Percentiles rank a stretch among this genome's conserved stretches.
phyloP scores from a whole-genome alignment of 139 green algal species.

The Desmodesmus armatus region DNA sequence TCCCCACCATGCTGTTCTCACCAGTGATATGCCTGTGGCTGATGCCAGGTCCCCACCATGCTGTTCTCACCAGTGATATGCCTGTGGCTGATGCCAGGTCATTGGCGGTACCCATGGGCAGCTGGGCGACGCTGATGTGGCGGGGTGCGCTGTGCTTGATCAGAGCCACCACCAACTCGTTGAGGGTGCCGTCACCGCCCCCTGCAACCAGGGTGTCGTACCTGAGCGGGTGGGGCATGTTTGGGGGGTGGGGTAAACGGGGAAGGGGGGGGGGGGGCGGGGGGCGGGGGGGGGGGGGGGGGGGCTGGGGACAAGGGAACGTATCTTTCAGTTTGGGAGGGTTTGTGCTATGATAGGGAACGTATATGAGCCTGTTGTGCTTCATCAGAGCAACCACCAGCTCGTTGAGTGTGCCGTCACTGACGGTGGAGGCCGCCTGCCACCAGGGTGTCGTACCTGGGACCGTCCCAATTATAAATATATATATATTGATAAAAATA shows the following conservation, averaged over 20 bases:
- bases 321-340: too few relatives aligned
- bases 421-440: constrained; percentile 58
- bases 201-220: too few relatives aligned
- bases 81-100: constrained; percentile 60
- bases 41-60: constrained; percentile 53
- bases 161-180: constrained; percentile 59
- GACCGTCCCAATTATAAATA: too few relatives aligned
- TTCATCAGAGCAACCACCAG: constrained; percentile 59
- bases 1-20: constrained; percentile 19
- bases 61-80: constrained; percentile 47
- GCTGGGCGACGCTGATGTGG: constrained; percentile 48
- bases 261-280: too few relatives aligned
- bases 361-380: constrained; percentile 6
- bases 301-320: too few relatives aligned
- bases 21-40: constrained; percentile 55
- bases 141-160: constrained; percentile 19
- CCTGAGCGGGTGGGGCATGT: too few relatives aligned
- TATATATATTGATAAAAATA: too few relatives aligned
- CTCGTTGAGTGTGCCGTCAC: constrained; percentile 64
- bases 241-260: too few relatives aligned
- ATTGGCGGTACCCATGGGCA: constrained; percentile 63
- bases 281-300: too few relatives aligned
- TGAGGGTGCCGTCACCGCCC: constrained; percentile 63
- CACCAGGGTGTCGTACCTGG: too few relatives aligned
- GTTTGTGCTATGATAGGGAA: too few relatives aligned